Percentiles rank a stretch among this genome's conserved stretches.
phyloP scores from a whole-genome alignment of 1,139 yeast genomes.

The Yamadazyma atlantica region DNA sequence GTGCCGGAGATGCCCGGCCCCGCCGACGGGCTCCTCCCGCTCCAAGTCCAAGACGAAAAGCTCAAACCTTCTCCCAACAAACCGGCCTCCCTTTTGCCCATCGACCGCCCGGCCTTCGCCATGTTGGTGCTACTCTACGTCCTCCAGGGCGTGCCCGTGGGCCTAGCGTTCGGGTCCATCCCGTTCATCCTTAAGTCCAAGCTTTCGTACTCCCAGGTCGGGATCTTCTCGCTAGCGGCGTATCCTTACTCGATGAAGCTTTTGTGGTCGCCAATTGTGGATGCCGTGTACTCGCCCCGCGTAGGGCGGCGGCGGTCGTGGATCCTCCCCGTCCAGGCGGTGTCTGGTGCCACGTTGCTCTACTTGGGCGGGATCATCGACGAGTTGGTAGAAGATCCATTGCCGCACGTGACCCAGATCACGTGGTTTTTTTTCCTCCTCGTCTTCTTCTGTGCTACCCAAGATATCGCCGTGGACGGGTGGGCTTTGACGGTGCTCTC shows the following conservation, averaged over 20 bases:
- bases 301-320: conserved; percentile 88
- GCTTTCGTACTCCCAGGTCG: conserved; percentile 86
- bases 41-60: conserved; percentile 24
- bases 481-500: conserved; percentile 94
- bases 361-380: conserved; percentile 63
- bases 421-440: conserved; percentile 69
- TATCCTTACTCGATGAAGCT: conserved; percentile 92
- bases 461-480: conserved; percentile 98
- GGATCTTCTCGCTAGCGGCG: conserved; percentile 85
- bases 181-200: conserved; percentile 86
- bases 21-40: conserved; percentile 39
- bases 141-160: conserved; percentile 94
- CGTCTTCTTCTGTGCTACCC: conserved; percentile 92
- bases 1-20: too few species aligned
- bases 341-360: conserved; percentile 70
- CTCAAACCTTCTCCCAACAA: too few species aligned
- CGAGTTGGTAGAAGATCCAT: conserved; percentile 54
- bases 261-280: conserved; percentile 95
- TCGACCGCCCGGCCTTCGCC: conserved; percentile 69
- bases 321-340: conserved; percentile 88
- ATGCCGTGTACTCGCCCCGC: conserved; percentile 66
- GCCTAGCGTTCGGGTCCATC: conserved; percentile 92
- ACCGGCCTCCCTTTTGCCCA: too few species aligned
- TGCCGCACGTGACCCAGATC: conserved; percentile 51
- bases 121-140: conserved; percentile 72